Percentiles rank a stretch among this genome's conserved stretches.
phyloP scores from a whole-genome alignment of 225 moss, liverwort and hornwort genomes.

The Bryoerythrophyllum caledonicum region DNA sequence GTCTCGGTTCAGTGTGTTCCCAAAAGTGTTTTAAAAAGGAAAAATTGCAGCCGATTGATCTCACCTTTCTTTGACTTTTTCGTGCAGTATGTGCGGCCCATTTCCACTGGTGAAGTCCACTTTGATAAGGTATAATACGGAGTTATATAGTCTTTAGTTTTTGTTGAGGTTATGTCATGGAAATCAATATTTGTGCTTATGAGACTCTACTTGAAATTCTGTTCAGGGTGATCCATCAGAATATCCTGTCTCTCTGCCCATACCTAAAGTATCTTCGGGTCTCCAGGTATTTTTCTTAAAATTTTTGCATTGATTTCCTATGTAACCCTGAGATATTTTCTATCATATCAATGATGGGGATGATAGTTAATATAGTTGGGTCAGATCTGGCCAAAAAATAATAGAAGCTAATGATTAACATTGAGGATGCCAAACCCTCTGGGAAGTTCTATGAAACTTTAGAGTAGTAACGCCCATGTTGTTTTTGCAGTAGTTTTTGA shows the following conservation, averaged over 20 bases:
- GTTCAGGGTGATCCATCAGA: constrained; percentile 79
- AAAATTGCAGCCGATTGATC: neutral
- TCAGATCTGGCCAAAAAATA: no score
- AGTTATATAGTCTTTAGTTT: neutral
- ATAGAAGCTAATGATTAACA: no score
- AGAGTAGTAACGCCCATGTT: no score
- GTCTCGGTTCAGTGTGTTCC: no score
- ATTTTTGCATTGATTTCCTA: neutral
- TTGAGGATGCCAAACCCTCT: no score
- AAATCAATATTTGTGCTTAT: neutral
- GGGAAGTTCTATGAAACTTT: no score
- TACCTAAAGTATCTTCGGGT: constrained; percentile 75
- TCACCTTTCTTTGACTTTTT: neutral
- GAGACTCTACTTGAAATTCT: neutral
- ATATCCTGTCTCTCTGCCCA: constrained; percentile 78
- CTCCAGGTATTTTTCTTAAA: constrained; percentile 34
- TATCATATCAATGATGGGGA: neutral
- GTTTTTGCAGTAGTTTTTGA: neutral
- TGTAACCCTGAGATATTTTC: no score
- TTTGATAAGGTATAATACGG: constrained; percentile 82
- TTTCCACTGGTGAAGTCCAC: constrained; percentile 67
- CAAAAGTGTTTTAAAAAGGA: no score
- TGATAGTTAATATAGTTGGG: neutral
- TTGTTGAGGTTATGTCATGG: neutral
- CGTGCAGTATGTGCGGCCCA: constrained; percentile 70